These are phyloP conservation scores for Remersonia thermophila DNA, from an alignment of 2,329 filamentous ascomycete genomes.

Conservation along the genomic window DNA sequence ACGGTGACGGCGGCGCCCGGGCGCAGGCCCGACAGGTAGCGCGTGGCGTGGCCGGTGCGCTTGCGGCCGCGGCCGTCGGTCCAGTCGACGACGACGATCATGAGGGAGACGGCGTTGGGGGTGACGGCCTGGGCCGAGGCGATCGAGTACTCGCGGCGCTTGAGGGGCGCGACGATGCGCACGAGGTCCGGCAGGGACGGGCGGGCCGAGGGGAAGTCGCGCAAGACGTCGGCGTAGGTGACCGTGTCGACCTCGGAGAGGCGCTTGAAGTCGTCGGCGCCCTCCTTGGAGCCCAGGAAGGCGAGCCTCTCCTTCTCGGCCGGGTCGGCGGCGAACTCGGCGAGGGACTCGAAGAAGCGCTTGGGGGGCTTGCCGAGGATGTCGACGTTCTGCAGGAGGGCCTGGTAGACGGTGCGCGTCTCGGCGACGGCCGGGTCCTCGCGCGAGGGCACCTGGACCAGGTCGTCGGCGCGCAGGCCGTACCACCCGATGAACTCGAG, in stretches of 20 bases:
- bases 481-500: slow-evolving; percentile 83
- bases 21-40: slow-evolving; percentile 67
- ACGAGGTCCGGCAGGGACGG: slow-evolving; percentile 81
- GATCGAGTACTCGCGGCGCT: slow-evolving; percentile 98
- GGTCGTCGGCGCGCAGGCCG: slow-evolving; percentile 64
- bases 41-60: slow-evolving; percentile 85
- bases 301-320: slow-evolving; percentile 70
- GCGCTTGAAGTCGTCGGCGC: slow-evolving; percentile 82
- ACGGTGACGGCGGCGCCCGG: slow-evolving; percentile 73
- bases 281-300: slow-evolving; percentile 63
- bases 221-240: slow-evolving; percentile 80
- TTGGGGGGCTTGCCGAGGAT: slow-evolving; percentile 95
- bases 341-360: slow-evolving; percentile 89
- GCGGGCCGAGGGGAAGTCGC: slow-evolving; percentile 81
- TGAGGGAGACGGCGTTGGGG: slow-evolving; percentile 76
- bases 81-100: slow-evolving; percentile 97
- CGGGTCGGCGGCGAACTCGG: slow-evolving; percentile 74
- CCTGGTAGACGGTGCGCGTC: slow-evolving; percentile 85
- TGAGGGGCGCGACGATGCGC: slow-evolving; percentile 79
- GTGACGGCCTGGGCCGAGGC: slow-evolving; percentile 93
- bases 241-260: slow-evolving; percentile 82
- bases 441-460: slow-evolving; percentile 84
- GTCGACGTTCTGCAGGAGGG: slow-evolving; percentile 82
- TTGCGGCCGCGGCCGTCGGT: slow-evolving; percentile 76
- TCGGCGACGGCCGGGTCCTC: slow-evolving; percentile 65